Base-by-base conservation (phyloP, 139 green algal genomes). In the Mychonastes homosphaera region DNA sequence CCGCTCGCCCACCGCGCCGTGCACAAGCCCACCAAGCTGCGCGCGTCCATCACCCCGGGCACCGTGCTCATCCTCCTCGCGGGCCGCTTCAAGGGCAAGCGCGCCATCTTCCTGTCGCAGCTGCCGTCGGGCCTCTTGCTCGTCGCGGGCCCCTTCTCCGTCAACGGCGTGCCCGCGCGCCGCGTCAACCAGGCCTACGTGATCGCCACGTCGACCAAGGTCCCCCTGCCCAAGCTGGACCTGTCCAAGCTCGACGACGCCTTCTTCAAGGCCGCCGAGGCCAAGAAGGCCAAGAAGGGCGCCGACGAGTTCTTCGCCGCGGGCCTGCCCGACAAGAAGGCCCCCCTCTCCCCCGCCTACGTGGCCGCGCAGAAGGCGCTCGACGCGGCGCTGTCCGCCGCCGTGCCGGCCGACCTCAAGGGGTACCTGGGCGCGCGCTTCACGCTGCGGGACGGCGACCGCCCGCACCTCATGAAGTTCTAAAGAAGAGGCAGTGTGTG, bases 401-500 rank as follows among this genome's bases (percentile, higher is more conserved):
- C 63, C 0, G 63, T 95, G 38, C 67, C 66, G 38, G 63, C 72
- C 2, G 83, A 95, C 24, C 64, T 97, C 45, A 95, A 94, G 80
- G 80, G 74, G 26, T 98, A 98, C 84, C 76, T 98, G 26, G 64
- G 60, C 24, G 77, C 79, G 2, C 78, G 82, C 56, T 99, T 99
- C 79, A 83, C 84, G n/a, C 84, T 99, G 21, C 69, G 72, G 36
- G 72, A 73, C 53, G 89, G 87, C 39, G 83, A 95, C 76, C 79
- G 92, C 63, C 92, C 92, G 18, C 92, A 99, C 80, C 75, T 96
- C 41, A 89, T 99, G 79, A 94, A 93, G 74, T 99, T 97, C 78
- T 97, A 84, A 88, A n/a, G n/a, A n/a, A n/a, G n/a, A n/a, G n/a
- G n/a, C n/a, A n/a, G n/a, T n/a, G n/a, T n/a, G n/a, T n/a, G n/a